Evolutionary conservation across 1,284 basidiomycete genomes (phyloP).

Genomic region (Tremellales sp.): DNA sequence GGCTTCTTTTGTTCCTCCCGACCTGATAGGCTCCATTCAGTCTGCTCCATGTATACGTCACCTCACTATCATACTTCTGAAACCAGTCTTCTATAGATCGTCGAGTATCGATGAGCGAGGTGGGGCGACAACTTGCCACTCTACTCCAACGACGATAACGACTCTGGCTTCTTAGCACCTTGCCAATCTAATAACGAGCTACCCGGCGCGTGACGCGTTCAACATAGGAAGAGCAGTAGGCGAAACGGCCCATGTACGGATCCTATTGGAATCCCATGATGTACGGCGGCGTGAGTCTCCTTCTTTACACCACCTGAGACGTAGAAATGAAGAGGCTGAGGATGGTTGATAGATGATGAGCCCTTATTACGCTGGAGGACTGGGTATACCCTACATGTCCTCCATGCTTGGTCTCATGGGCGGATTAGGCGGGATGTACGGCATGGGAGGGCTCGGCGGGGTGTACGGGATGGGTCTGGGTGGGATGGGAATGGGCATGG

Average conservation of each 20-base stretch:
- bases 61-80: too few relatives aligned
- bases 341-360: conserved; percentile 18
- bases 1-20: too few relatives aligned
- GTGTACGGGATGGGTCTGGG: conserved; percentile 10
- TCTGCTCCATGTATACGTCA: too few relatives aligned
- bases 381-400: conserved; percentile 31
- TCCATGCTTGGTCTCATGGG: not conserved
- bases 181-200: not conserved
- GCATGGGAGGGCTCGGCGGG: conserved; percentile 4
- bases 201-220: not conserved
- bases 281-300: not conserved
- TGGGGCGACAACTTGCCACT: not conserved
- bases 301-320: not conserved
- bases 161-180: not conserved
- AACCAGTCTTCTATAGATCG: too few relatives aligned
- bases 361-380: conserved; percentile 34
- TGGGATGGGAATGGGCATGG: conserved; percentile 27
- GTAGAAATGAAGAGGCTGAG: conserved; percentile 15
- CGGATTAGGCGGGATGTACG: conserved; percentile 15
- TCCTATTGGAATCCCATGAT: not conserved
- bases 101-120: too few relatives aligned
- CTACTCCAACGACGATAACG: not conserved
- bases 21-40: too few relatives aligned
- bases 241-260: not conserved
- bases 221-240: not conserved